phyloP scores from a whole-genome alignment of 768 basidiomycete genomes.

The Holtermanniella nyarrowii region DNA sequence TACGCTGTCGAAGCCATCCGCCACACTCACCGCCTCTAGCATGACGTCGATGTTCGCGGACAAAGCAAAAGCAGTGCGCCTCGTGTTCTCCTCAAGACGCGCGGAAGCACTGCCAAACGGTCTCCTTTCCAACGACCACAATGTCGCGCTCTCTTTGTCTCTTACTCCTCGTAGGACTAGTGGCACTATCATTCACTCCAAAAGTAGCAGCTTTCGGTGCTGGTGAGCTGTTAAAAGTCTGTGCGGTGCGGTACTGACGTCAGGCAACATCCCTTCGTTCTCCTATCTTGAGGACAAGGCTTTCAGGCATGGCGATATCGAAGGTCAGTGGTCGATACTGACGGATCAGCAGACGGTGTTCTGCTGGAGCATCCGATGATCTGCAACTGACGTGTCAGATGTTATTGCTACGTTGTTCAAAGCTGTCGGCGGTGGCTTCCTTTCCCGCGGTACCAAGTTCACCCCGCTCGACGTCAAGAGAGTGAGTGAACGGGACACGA shows the following conservation, averaged over 20 bases:
- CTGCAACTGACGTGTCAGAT: conserved; percentile 21
- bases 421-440: conserved; percentile 51
- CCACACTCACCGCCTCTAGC: no score
- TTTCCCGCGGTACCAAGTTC: conserved; percentile 60
- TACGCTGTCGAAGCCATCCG: no score
- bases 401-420: conserved; percentile 55
- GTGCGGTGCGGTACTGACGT: neutral
- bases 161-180: conserved; percentile 12
- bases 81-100: neutral
- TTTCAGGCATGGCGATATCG: conserved; percentile 82
- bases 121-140: neutral
- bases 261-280: conserved; percentile 74
- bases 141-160: conserved; percentile 20
- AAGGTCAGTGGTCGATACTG: conserved; percentile 29
- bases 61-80: neutral
- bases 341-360: neutral
- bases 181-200: conserved; percentile 29
- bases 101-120: neutral
- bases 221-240: conserved; percentile 11
- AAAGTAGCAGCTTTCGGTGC: conserved; percentile 35
- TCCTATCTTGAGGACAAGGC: conserved; percentile 77
- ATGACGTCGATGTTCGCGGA: neutral
- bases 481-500: no score
- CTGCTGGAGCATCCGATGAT: neutral
- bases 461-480: conserved; percentile 72